Base-by-base conservation (phyloP, 345 rosid species). In the Bruguiera sexangula region DNA sequence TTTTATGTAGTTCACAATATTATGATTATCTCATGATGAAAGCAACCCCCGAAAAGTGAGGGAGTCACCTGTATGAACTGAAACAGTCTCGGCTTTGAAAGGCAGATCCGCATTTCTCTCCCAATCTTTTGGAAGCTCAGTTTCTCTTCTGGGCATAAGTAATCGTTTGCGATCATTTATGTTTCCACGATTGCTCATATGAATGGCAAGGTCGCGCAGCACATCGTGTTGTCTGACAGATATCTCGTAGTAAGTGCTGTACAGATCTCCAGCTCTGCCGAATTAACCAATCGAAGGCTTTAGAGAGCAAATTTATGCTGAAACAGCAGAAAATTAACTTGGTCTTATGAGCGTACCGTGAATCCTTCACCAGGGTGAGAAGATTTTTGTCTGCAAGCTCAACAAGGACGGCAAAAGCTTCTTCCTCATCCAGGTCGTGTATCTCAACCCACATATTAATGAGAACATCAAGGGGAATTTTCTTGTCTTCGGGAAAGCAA, bases 401-500 rank as follows among this genome's bases (percentile, higher is more conserved):
- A 15, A 80, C 82, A 51, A 95, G 88, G 64, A 67, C 64, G 22
- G 89, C 86, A 76, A 82, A 95, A 60, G 96, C 99, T 18, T 72
- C 81, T 24, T 75, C 89, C 65, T 78, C 83, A 1, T 85, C 86
- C 7, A 92, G 64, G 59, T 84, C 89, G 64, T 83, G 97, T 16
- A 80, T 67, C 75, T 88, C 99, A 9, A 80, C 83, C 98, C 98
- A 94, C 86, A 89, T 86, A 66, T 89, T 91, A 73, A 89, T 86
- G 61, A 94, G 91, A 37, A 88, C 83, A 79, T 89, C 93, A 22
- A 92, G 85, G 64, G 99, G 93, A 66, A 95, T 95, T 79, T 84
- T 92, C 71, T 73, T 87, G 84, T 90, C 99, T 88, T 95, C 99
- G 36, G 98, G 96, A 78, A 95, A 92, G n/a, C 96, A 81, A 11